Percentiles rank a stretch among this genome's conserved stretches.
Conservation (phyloP, 768 basidiomycete species). For the Coprinopsis cinerea region DNA sequence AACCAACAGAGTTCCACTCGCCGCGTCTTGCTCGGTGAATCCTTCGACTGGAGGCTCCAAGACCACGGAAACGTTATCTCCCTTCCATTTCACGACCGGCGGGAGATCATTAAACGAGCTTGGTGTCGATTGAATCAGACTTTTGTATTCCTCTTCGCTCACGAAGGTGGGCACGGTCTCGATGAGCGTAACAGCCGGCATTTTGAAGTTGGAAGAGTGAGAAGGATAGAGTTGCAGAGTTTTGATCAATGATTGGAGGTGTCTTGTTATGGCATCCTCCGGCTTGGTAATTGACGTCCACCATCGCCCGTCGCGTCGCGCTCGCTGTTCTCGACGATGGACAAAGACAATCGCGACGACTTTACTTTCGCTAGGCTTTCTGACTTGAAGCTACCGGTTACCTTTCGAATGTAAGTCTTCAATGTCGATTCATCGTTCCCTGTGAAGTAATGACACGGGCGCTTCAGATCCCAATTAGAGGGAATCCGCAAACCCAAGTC, state of each 20-base stretch:
- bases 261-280: neutral
- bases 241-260: neutral
- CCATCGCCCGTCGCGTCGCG: no score
- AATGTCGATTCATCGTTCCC: no score
- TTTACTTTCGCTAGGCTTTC: slow-evolving; percentile 90
- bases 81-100: slow-evolving; percentile 69
- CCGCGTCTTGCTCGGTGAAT: slow-evolving; percentile 45
- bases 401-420: slow-evolving; percentile 70
- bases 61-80: slow-evolving; percentile 61
- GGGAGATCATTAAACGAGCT: slow-evolving; percentile 80
- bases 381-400: slow-evolving; percentile 82
- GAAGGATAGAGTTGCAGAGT: neutral
- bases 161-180: slow-evolving; percentile 30
- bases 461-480: slow-evolving; percentile 72
- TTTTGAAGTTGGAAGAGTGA: slow-evolving; percentile 12
- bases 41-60: slow-evolving; percentile 66
- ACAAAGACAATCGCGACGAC: slow-evolving; percentile 68
- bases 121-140: slow-evolving; percentile 74
- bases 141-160: slow-evolving; percentile 59
- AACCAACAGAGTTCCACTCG: slow-evolving; percentile 71
- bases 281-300: no score
- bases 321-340: no score
- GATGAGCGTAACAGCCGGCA: slow-evolving; percentile 36
- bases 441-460: neutral
- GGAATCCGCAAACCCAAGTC: slow-evolving; percentile 67